These are phyloP conservation scores for Hymenoscyphus repandus DNA, from an alignment of 2,329 filamentous ascomycete species.

Conservation along the genomic window DNA sequence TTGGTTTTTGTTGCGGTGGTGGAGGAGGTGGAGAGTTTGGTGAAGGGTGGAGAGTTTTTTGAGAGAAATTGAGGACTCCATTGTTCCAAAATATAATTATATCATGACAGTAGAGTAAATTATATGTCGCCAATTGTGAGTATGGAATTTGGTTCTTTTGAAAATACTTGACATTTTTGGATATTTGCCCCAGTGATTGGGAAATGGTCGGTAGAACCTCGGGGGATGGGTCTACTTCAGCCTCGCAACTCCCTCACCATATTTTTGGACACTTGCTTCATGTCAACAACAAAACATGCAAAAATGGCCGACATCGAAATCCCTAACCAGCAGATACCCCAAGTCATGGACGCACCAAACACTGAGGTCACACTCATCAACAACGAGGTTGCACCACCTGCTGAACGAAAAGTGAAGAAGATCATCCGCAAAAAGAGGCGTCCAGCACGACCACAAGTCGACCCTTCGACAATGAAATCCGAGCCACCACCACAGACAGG, in stretches of 20 bases:
- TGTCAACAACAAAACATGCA: neutral
- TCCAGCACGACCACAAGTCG: slow-evolving; percentile 86
- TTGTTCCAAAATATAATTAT: no score
- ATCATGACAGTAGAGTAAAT: no score
- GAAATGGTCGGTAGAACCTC: no score
- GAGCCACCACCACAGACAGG: slow-evolving; percentile 89
- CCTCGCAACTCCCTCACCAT: neutral
- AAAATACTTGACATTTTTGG: no score
- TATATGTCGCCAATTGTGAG: no score
- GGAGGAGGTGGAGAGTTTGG: slow-evolving; percentile 64
- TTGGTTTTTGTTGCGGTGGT: slow-evolving; percentile 87
- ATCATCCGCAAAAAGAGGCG: slow-evolving; percentile 87
- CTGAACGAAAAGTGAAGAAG: slow-evolving; percentile 68
- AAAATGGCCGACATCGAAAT: slow-evolving; percentile 4
- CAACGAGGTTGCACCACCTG: slow-evolving; percentile 23
- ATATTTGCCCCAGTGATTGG: no score
- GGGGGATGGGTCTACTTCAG: neutral
- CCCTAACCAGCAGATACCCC: neutral
- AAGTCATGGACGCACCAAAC: slow-evolving; percentile 15
- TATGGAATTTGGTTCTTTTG: no score
- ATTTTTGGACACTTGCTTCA: neutral
- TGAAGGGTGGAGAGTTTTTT: slow-evolving; percentile 35
- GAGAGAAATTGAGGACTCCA: neutral
- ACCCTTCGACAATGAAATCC: slow-evolving; percentile 73
- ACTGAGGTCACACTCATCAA: slow-evolving; percentile 25